A percentile compares a stretch with the other conserved stretches of the same genome.
Evolutionary conservation across 352 stramenopile genomes (phyloP).

Genomic region (Phytopythium litorale): DNA sequence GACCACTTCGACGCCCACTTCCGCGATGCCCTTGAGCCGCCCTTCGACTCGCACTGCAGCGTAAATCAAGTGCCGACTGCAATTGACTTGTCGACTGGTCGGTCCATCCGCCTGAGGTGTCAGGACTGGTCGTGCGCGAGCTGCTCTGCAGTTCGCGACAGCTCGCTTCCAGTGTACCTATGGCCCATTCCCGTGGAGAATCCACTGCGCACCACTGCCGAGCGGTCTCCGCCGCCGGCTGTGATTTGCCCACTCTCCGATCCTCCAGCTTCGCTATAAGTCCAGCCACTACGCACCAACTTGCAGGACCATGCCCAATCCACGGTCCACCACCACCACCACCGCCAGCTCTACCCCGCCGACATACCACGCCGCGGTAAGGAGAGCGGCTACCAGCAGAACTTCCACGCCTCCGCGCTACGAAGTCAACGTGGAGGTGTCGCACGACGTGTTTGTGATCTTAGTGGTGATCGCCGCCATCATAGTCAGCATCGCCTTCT

Average conservation of each 20-base stretch:
- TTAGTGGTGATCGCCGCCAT: not conserved
- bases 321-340: not conserved
- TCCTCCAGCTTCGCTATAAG: not conserved
- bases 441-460: not conserved
- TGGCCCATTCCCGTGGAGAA: not conserved
- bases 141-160: not conserved
- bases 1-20: no score
- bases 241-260: not conserved
- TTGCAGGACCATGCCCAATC: not conserved
- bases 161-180: not conserved
- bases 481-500: not conserved
- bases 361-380: not conserved
- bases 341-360: not conserved
- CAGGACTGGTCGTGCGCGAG: not conserved
- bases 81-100: not conserved
- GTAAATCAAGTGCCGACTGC: no score
- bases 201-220: not conserved
- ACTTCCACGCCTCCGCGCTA: no score
- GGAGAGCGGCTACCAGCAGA: no score
- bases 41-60: no score
- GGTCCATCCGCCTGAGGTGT: not conserved
- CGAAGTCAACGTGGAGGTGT: not conserved
- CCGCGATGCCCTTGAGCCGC: no score
- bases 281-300: not conserved
- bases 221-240: not conserved